These are phyloP conservation scores for Ichthyophthirius multifiliis DNA, from an alignment of 169 alveolate genomes.

Conservation along the genomic window DNA sequence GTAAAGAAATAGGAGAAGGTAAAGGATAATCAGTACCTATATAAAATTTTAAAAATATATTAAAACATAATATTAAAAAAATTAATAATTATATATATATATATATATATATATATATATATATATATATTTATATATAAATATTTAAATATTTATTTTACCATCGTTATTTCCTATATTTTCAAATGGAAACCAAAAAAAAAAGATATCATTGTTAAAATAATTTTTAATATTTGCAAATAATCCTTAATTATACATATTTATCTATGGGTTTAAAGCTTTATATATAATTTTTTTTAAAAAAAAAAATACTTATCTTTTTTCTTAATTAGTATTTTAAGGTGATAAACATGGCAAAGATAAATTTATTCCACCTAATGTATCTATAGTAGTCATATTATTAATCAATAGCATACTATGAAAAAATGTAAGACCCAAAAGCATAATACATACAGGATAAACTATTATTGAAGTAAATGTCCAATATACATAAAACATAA, in stretches of 20 bases:
- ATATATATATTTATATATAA: not conserved
- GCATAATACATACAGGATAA: constrained; percentile 1
- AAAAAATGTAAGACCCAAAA: not conserved
- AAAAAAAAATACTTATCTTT: not conserved
- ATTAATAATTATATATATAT: too few relatives aligned
- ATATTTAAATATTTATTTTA: not conserved
- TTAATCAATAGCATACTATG: not conserved
- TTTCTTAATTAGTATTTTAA: not conserved
- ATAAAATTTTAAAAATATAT: too few relatives aligned
- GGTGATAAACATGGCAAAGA: not conserved
- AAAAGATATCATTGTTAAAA: not conserved
- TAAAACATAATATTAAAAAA: too few relatives aligned
- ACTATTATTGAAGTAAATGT: not conserved
- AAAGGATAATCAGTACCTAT: not conserved
- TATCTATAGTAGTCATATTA: constrained; percentile 4
- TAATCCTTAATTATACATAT: not conserved
- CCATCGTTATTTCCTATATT: not conserved
- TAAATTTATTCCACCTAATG: not conserved
- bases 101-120: too few relatives aligned
- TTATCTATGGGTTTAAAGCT: not conserved
- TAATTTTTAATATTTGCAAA: not conserved
- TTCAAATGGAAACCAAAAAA: not conserved
- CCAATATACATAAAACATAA: not conserved
- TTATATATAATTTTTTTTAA: not conserved
- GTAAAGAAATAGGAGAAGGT: not conserved